Evolutionary conservation across 345 rosid genomes (phyloP).

Genomic region (Acer negundo): DNA sequence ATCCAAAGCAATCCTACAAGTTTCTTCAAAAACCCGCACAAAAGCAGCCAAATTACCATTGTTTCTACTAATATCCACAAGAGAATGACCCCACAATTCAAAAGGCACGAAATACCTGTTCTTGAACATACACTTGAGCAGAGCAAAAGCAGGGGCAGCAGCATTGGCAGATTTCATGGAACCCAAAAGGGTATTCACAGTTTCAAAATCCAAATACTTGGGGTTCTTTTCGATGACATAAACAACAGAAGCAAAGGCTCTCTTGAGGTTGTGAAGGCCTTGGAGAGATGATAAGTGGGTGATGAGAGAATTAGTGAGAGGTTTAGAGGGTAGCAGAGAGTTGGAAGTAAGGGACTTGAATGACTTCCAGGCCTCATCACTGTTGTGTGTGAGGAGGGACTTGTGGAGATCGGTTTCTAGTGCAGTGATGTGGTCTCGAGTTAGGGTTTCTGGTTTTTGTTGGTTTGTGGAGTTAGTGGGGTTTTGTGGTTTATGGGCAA

Average conservation of each 20-base stretch:
- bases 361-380: constrained; percentile 81
- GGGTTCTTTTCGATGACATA: constrained; percentile 72
- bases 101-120: constrained; percentile 87
- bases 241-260: constrained; percentile 88
- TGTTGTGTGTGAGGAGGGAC: constrained; percentile 51
- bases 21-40: constrained; percentile 65
- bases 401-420: constrained; percentile 59
- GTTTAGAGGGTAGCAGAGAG: constrained; percentile 55
- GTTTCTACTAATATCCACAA: constrained; percentile 58
- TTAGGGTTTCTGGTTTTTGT: constrained; percentile 37
- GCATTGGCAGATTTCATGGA: constrained; percentile 63
- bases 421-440: constrained; percentile 42
- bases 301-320: constrained; percentile 72
- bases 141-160: constrained; percentile 77
- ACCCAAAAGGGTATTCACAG: constrained; percentile 47
- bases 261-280: constrained; percentile 67
- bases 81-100: constrained; percentile 63
- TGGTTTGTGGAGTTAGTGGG: constrained; percentile 17
- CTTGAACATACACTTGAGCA: constrained; percentile 71
- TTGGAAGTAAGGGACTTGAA: constrained; percentile 64
- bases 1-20: constrained; percentile 68
- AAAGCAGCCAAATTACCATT: constrained; percentile 51
- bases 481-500: constrained; percentile 38
- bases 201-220: constrained; percentile 49
- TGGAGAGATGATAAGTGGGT: constrained; percentile 53